Evolutionary conservation across 306 rosid species (phyloP).

Genomic region (Begonia peltatifolia): DNA sequence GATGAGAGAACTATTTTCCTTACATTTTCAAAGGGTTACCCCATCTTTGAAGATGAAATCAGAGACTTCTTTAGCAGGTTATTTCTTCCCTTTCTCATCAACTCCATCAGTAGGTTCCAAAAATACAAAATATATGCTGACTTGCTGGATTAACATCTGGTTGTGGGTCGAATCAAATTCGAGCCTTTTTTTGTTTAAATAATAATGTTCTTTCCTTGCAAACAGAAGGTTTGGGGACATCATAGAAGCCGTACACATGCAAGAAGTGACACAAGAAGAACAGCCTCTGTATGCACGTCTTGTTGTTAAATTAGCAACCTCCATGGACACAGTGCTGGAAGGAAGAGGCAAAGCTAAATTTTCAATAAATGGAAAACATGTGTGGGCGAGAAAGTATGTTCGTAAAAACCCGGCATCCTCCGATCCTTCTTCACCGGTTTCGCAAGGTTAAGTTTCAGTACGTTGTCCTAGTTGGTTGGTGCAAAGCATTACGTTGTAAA

Average conservation of each 20-base stretch:
- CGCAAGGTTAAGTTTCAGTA: too few species aligned
- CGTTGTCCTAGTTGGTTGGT: too few species aligned
- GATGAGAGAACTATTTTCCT: slow-evolving; percentile 50
- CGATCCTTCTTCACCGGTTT: not conserved
- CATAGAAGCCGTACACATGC: slow-evolving; percentile 35
- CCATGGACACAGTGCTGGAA: slow-evolving; percentile 18
- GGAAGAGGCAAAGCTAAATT: slow-evolving; percentile 21
- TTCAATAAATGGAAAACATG: slow-evolving; percentile 52
- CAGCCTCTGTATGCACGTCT: slow-evolving; percentile 52
- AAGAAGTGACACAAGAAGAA: slow-evolving; percentile 22
- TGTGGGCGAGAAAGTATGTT: slow-evolving; percentile 50
- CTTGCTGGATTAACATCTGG: too few species aligned
- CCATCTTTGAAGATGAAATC: slow-evolving; percentile 34
- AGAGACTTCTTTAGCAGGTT: slow-evolving; percentile 32
- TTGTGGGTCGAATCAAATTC: too few species aligned
- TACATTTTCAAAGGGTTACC: slow-evolving; percentile 59
- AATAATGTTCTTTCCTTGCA: too few species aligned
- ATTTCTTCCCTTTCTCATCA: too few species aligned
- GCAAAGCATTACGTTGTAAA: too few species aligned
- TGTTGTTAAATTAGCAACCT: slow-evolving; percentile 17
- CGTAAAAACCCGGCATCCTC: slow-evolving; percentile 1
- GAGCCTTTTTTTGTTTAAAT: too few species aligned
- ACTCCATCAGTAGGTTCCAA: too few species aligned
- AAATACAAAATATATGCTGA: too few species aligned
- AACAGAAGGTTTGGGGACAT: slow-evolving; percentile 37